A percentile compares a stretch with the other conserved stretches of the same genome.
phyloP scores from a whole-genome alignment of 1,284 basidiomycete species.

The Violaceomyces palustris region DNA sequence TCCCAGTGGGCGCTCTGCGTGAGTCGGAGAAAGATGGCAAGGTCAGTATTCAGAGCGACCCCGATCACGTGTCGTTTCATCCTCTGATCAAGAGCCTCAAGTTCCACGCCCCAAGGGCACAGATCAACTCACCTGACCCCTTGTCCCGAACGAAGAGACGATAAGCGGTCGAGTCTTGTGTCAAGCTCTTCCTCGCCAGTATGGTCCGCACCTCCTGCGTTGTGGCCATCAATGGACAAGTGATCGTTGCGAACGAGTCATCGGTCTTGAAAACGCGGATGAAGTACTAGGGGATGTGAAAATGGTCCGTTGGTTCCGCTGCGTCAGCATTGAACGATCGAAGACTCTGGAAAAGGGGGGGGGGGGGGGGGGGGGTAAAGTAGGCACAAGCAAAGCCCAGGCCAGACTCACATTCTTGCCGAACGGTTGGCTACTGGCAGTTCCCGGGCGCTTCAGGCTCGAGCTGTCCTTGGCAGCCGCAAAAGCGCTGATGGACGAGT shows the following conservation, averaged over 20 bases:
- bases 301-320: not conserved
- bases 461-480: not conserved
- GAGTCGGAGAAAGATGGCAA: too few species aligned
- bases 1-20: slow-evolving; percentile 47
- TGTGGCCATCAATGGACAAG: slow-evolving; percentile 64
- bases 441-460: slow-evolving; percentile 6
- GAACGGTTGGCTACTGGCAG: not conserved
- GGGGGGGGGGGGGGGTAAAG: too few species aligned
- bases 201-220: slow-evolving; percentile 61
- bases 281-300: slow-evolving; percentile 47
- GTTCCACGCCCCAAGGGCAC: too few species aligned
- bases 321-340: too few species aligned
- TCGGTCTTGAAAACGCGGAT: slow-evolving; percentile 75
- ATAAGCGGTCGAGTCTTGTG: slow-evolving; percentile 35
- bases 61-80: too few species aligned
- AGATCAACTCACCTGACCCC: too few species aligned
- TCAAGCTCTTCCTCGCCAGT: slow-evolving; percentile 31
- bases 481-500: slow-evolving; percentile 2
- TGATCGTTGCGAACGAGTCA: slow-evolving; percentile 67
- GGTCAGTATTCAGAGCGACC: too few species aligned
- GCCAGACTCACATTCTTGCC: slow-evolving; percentile 1
- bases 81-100: too few species aligned
- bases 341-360: too few species aligned
- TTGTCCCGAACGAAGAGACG: slow-evolving; percentile 51
- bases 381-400: too few species aligned